Conservation (phyloP, 805 yeast species). For the Metschnikowia amazonensis region DNA sequence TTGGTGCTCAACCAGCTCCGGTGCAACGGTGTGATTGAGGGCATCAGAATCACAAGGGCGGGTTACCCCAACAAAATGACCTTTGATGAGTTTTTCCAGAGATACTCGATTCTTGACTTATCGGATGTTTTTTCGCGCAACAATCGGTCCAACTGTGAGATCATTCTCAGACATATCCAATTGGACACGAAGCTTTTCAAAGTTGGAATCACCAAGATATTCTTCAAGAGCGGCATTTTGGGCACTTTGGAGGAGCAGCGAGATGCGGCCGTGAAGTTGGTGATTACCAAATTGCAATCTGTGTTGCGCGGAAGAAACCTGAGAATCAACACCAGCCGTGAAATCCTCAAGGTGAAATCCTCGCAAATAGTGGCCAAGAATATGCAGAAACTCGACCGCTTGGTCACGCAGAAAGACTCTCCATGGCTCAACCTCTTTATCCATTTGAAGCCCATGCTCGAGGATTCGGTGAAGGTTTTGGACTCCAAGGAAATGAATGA, state of each 20-base stretch:
- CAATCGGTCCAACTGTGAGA: conserved; percentile 64
- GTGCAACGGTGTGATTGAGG: conserved; percentile 97
- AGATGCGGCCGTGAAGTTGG: conserved; percentile 55
- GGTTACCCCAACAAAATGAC: conserved; percentile 93
- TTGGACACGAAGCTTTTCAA: conserved; percentile 59
- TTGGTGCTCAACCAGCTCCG: conserved; percentile 85
- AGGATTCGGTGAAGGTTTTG: conserved; percentile 56
- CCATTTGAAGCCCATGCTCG: conserved; percentile 70
- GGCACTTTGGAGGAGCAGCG: conserved; percentile 76
- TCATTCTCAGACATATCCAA: conserved; percentile 58
- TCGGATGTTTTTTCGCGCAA: conserved; percentile 43
- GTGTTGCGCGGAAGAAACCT: conserved; percentile 58
- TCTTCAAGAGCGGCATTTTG: conserved; percentile 72
- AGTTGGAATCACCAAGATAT: conserved; percentile 68
- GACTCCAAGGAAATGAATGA: conserved; percentile 56
- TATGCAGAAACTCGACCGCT: conserved; percentile 54
- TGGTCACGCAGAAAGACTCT: conserved; percentile 23
- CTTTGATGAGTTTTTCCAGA: conserved; percentile 70
- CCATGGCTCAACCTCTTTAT: conserved; percentile 73
- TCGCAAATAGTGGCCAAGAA: conserved; percentile 64
- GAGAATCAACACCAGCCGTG: conserved; percentile 45
- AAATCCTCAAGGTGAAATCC: conserved; percentile 63
- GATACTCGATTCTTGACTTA: conserved; percentile 66
- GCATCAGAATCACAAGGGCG: conserved; percentile 93
- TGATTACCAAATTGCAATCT: conserved; percentile 62